Percentiles rank a stretch among this genome's conserved stretches.
Conservation (phyloP, 148 eudicot genomes). For the Amaranthus palmeri region DNA sequence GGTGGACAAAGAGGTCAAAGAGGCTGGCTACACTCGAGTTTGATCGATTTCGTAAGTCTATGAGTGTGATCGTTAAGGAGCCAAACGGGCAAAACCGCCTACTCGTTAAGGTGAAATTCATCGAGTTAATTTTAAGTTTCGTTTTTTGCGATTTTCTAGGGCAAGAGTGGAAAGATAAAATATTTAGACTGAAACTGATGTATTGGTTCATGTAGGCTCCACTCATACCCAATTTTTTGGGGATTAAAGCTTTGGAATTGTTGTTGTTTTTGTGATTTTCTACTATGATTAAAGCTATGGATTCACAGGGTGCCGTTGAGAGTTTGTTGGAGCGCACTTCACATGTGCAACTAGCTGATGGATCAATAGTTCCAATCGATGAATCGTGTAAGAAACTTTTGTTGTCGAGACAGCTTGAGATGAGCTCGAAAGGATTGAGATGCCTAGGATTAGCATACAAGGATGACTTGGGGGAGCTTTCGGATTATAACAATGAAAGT, state of each 20-base stretch:
- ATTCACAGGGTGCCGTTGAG: conserved; percentile 86
- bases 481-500: conserved; percentile 44
- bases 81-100: conserved; percentile 61
- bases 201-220: no score
- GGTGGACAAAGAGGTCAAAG: conserved; percentile 73
- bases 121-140: background rate
- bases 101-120: conserved; percentile 67
- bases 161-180: no score
- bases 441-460: conserved; percentile 80
- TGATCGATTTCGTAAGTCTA: conserved; percentile 85
- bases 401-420: conserved; percentile 49
- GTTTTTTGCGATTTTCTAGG: background rate
- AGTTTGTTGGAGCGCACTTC: conserved; percentile 69
- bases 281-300: conserved; percentile 1
- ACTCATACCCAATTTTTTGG: no score
- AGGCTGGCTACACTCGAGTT: conserved; percentile 78
- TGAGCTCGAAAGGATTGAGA: conserved; percentile 84
- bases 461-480: conserved; percentile 69
- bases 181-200: no score
- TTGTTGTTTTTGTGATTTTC: background rate
- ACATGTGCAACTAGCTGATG: conserved; percentile 78
- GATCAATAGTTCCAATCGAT: conserved; percentile 58
- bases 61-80: conserved; percentile 76
- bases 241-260: background rate
- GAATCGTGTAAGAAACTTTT: conserved; percentile 56